Percentiles rank a stretch among this genome's conserved stretches.
phyloP scores from a whole-genome alignment of 1,139 yeast genomes.

The Williopsis jadinii region DNA sequence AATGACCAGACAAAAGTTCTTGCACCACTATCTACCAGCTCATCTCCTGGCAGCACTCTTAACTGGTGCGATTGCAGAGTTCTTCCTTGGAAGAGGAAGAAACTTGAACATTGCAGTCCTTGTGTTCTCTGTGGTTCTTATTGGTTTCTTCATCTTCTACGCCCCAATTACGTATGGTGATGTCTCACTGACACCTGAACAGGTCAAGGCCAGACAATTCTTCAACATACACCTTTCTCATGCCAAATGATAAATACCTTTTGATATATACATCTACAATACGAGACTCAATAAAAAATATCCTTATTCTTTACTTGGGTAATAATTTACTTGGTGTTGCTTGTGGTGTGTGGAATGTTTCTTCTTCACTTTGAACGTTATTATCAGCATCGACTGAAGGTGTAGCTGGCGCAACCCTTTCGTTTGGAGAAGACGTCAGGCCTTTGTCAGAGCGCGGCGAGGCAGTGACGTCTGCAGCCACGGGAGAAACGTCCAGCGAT shows the following conservation, averaged over 20 bases:
- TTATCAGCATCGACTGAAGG: no score
- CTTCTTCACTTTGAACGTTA: no score
- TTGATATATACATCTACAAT: no score
- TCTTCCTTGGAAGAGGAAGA: constrained; percentile 61
- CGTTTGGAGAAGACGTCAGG: no score
- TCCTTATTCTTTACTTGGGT: not conserved
- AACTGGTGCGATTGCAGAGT: constrained; percentile 77
- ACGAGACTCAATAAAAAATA: not conserved
- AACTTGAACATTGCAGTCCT: constrained; percentile 23
- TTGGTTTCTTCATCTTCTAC: constrained; percentile 64
- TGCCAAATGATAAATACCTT: constrained; percentile 42
- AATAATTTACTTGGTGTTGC: not conserved
- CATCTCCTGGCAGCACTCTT: constrained; percentile 84
- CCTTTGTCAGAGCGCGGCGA: no score
- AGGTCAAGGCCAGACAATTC: constrained; percentile 73
- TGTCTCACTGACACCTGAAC: constrained; percentile 51
- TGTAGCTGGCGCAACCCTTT: no score
- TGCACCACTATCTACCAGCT: constrained; percentile 96
- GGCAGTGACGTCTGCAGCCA: no score
- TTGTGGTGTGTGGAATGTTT: no score
- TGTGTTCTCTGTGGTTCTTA: constrained; percentile 38
- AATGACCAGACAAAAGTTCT: constrained; percentile 88
- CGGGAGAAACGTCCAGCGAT: no score
- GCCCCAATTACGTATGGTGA: constrained; percentile 87
- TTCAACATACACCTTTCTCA: constrained; percentile 77